phyloP scores from a whole-genome alignment of 1,284 basidiomycete species.

The Grifola frondosa region DNA sequence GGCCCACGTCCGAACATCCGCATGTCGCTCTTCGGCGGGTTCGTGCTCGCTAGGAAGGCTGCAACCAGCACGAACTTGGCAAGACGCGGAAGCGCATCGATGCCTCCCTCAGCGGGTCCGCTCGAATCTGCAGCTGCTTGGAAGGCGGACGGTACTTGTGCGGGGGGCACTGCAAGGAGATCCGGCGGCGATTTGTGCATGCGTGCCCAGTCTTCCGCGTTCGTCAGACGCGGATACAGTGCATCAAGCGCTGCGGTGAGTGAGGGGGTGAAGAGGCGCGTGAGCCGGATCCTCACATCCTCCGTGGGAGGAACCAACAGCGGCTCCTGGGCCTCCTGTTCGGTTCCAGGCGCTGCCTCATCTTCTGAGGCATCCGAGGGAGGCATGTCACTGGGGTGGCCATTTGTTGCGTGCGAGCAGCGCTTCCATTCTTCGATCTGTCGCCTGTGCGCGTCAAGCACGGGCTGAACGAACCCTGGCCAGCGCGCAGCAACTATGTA shows the following conservation, averaged over 20 bases:
- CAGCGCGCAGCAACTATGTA: conserved; percentile 79
- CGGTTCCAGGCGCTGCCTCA: neutral
- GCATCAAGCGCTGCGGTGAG: conserved; percentile 60
- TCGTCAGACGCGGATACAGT: conserved; percentile 63
- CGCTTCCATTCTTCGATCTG: conserved; percentile 10
- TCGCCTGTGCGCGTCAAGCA: conserved; percentile 52
- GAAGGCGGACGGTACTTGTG: conserved; percentile 12
- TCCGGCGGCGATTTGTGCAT: conserved; percentile 43
- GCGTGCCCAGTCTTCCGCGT: conserved; percentile 59
- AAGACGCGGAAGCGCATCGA: conserved; percentile 49
- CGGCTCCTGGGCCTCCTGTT: conserved; percentile 6
- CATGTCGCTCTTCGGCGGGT: conserved; percentile 80
- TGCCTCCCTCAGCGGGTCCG: conserved; percentile 13
- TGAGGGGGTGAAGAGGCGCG: conserved; percentile 57
- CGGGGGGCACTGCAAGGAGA: conserved; percentile 24
- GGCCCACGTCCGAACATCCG: conserved; percentile 76
- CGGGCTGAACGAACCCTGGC: conserved; percentile 72
- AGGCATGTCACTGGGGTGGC: no score
- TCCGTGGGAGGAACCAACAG: conserved; percentile 44
- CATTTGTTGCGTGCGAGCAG: neutral
- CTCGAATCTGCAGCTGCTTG: conserved; percentile 6
- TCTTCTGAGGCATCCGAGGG: neutral
- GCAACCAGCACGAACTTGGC: conserved; percentile 81
- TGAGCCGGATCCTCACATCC: conserved; percentile 61
- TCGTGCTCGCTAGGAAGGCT: conserved; percentile 83